Conservation (phyloP, 2,329 filamentous ascomycete species). For the Alternaria gansuensis region DNA sequence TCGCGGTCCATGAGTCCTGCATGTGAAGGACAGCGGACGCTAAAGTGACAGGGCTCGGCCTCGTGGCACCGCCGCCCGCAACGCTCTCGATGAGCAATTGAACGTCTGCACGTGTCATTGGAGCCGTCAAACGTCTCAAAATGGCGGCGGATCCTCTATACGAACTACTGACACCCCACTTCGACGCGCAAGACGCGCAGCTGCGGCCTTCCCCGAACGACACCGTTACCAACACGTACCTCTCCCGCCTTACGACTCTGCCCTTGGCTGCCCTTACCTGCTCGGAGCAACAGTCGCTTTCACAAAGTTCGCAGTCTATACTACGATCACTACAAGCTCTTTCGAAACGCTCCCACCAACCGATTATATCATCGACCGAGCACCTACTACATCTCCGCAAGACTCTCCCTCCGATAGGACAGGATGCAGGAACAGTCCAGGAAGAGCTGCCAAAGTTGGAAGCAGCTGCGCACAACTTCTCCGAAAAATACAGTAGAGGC, state of each 20-base stretch:
- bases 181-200: constrained; percentile 56
- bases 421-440: constrained; percentile 72
- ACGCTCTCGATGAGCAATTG: not conserved
- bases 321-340: constrained; percentile 85
- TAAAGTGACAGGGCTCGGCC: constrained; percentile 8
- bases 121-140: not conserved
- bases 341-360: constrained; percentile 86
- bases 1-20: constrained; percentile 11
- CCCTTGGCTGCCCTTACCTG: constrained; percentile 75
- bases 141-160: constrained; percentile 71
- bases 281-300: constrained; percentile 80
- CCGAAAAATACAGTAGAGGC: constrained; percentile 80
- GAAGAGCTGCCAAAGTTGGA: constrained; percentile 81
- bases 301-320: constrained; percentile 80
- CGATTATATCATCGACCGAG: constrained; percentile 81
- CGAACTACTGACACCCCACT: constrained; percentile 73
- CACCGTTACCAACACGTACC: constrained; percentile 71
- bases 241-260: constrained; percentile 79
- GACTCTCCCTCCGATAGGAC: constrained; percentile 75
- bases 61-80: constrained; percentile 13
- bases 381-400: constrained; percentile 76
- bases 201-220: constrained; percentile 57
- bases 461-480: constrained; percentile 79
- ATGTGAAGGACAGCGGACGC: constrained; percentile 16
- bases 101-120: constrained; percentile 7